A percentile compares a stretch with the other conserved stretches of the same genome.
phyloP scores from a whole-genome alignment of 805 yeast genomes.

The Myxozyma kluyveri region DNA sequence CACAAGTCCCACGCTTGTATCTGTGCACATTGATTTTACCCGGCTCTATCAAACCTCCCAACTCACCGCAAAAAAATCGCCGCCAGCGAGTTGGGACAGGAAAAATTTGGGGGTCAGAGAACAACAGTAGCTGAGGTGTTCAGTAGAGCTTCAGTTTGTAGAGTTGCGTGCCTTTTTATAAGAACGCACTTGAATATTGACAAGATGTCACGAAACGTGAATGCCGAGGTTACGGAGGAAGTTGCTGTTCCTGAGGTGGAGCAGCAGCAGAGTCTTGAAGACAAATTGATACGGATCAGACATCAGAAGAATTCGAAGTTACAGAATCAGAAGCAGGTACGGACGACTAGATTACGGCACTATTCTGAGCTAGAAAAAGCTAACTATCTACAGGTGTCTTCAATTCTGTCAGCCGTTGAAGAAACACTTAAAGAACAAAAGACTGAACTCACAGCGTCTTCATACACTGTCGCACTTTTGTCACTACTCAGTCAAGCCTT shows the following conservation, averaged over 20 bases:
- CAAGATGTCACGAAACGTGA: neutral
- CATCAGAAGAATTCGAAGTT: conserved; percentile 72
- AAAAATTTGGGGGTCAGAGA: no score
- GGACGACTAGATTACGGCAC: conserved; percentile 1
- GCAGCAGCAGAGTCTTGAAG: conserved; percentile 46
- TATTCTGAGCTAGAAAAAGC: neutral
- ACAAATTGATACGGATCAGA: conserved; percentile 65
- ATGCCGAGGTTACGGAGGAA: neutral
- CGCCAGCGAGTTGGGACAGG: no score
- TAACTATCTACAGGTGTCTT: conserved; percentile 38
- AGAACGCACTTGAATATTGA: neutral
- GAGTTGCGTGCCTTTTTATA: neutral
- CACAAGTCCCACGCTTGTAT: no score
- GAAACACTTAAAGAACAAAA: conserved; percentile 71
- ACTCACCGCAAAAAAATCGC: no score
- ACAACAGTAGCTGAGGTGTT: no score
- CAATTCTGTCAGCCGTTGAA: conserved; percentile 84
- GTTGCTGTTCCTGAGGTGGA: neutral
- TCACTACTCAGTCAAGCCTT: conserved; percentile 76
- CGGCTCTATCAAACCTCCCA: no score
- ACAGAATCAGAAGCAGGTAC: conserved; percentile 72
- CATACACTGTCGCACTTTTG: conserved; percentile 81
- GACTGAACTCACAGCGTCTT: conserved; percentile 62
- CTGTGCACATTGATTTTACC: no score
- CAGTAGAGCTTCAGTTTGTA: no score